Conservation (phyloP, 352 stramenopile genomes). For the Saprolegnia parasitica region DNA sequence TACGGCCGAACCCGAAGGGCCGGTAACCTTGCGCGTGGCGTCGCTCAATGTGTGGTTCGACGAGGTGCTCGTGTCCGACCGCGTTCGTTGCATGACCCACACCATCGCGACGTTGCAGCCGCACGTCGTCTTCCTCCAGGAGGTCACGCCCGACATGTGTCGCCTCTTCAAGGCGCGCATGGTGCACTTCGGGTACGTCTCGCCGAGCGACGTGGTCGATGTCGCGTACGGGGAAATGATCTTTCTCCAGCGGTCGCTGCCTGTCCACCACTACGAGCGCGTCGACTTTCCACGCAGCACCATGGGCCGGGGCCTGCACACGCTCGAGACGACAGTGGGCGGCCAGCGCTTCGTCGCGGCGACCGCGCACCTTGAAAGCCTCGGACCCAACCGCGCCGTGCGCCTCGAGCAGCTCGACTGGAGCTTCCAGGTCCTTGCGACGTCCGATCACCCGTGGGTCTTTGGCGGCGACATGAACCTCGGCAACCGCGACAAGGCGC, state of each 20-base stretch:
- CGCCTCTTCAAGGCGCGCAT: not conserved
- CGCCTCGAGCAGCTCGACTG: slow-evolving; percentile 23
- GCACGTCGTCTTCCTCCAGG: slow-evolving; percentile 28
- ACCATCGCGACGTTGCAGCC: slow-evolving; percentile 4
- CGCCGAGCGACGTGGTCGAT: not conserved
- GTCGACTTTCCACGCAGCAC: not conserved
- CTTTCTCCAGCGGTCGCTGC: slow-evolving; percentile 6
- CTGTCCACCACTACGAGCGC: slow-evolving; percentile 15
- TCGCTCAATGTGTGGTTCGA: slow-evolving; percentile 29
- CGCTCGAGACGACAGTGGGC: slow-evolving; percentile 8
- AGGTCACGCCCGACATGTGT: slow-evolving; percentile 28
- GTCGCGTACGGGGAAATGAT: slow-evolving; percentile 28
- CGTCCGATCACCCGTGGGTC: slow-evolving; percentile 1
- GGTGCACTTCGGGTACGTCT: slow-evolving; percentile 6
- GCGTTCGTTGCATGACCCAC: slow-evolving; percentile 3
- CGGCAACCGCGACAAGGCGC: slow-evolving; percentile 19
- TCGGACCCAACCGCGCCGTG: not conserved
- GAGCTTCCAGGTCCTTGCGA: slow-evolving; percentile 8
- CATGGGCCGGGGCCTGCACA: slow-evolving; percentile 20
- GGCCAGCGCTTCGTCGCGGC: not conserved
- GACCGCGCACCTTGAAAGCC: slow-evolving; percentile 24
- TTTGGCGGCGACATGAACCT: slow-evolving; percentile 30
- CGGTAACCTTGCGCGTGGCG: not conserved
- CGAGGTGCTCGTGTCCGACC: slow-evolving; percentile 22
- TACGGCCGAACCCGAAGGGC: not conserved